phyloP scores from a whole-genome alignment of 73 alveolate genomes.

The Tetrahymena malaccensis region DNA sequence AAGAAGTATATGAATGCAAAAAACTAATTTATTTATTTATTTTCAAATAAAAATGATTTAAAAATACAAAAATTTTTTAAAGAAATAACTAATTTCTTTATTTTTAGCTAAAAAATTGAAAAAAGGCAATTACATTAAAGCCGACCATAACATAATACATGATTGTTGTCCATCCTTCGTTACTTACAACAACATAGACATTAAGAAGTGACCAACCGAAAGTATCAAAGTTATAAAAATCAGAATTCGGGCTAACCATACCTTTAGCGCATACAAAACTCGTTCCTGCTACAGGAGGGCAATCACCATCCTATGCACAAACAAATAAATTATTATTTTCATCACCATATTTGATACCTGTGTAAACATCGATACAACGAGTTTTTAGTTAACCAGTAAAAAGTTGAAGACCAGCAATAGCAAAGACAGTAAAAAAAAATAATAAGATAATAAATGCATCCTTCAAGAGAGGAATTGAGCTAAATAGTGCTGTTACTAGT shows the following conservation, averaged over 20 bases:
- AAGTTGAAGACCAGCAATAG: constrained; percentile 88
- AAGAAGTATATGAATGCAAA: constrained; percentile 53
- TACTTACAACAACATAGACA: constrained; percentile 57
- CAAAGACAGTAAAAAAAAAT: constrained; percentile 84
- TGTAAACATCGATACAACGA: constrained; percentile 57
- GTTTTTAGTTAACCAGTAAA: constrained; percentile 81
- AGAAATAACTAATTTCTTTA: too few relatives aligned
- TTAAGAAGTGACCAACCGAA: constrained; percentile 54
- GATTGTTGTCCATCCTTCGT: constrained; percentile 87
- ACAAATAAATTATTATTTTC: constrained; percentile 45
- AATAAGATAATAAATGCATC: constrained; percentile 80
- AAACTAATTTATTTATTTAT: constrained; percentile 9
- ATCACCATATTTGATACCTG: constrained; percentile 51
- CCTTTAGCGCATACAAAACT: constrained; percentile 20
- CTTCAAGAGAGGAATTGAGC: constrained; percentile 85
- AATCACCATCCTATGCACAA: constrained; percentile 43
- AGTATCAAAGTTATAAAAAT: constrained; percentile 34
- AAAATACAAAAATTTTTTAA: too few relatives aligned
- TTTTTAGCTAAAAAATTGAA: too few relatives aligned
- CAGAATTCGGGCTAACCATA: constrained; percentile 32
- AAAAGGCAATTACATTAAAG: constrained; percentile 4
- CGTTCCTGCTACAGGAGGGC: constrained; percentile 23
- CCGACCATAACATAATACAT: constrained; percentile 57
- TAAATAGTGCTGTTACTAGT: constrained; percentile 77
- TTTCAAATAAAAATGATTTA: too few relatives aligned